A percentile compares a stretch with the other conserved stretches of the same genome.
Conservation (phyloP, 805 yeast genomes). For the Yamadazyma ubonensis region DNA sequence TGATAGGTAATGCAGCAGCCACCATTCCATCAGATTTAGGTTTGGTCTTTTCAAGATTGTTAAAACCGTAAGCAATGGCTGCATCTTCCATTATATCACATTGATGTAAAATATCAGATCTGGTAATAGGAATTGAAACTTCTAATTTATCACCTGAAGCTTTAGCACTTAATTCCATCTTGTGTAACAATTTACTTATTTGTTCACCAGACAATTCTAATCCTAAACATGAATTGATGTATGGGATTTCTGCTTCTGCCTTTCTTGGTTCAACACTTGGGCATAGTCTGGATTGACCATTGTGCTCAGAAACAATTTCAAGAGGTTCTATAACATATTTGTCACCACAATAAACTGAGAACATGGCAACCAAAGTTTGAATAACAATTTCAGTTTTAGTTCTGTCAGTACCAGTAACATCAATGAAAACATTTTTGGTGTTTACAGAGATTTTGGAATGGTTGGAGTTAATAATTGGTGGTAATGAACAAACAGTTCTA, state of each 20-base stretch:
- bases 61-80: constrained; percentile 93
- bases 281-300: constrained; percentile 67
- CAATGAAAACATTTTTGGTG: constrained; percentile 87
- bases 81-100: constrained; percentile 99
- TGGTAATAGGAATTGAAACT: constrained; percentile 84
- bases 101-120: constrained; percentile 94
- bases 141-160: constrained; percentile 55
- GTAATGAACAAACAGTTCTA: constrained; percentile 82
- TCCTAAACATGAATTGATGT: constrained; percentile 94
- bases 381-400: constrained; percentile 93
- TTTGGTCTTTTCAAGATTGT: constrained; percentile 75
- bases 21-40: constrained; percentile 77
- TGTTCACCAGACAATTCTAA: constrained; percentile 66
- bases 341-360: constrained; percentile 77
- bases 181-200: constrained; percentile 64
- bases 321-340: constrained; percentile 91
- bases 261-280: constrained; percentile 72
- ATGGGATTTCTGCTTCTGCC: constrained; percentile 71
- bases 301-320: constrained; percentile 77
- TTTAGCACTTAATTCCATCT: constrained; percentile 75
- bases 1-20: constrained; percentile 86
- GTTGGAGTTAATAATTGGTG: constrained; percentile 95
- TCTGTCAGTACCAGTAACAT: constrained; percentile 90
- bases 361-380: constrained; percentile 93
- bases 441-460: constrained; percentile 82